Evolutionary conservation across 257 asterid species (phyloP).

Genomic region (Handroanthus guayacan): DNA sequence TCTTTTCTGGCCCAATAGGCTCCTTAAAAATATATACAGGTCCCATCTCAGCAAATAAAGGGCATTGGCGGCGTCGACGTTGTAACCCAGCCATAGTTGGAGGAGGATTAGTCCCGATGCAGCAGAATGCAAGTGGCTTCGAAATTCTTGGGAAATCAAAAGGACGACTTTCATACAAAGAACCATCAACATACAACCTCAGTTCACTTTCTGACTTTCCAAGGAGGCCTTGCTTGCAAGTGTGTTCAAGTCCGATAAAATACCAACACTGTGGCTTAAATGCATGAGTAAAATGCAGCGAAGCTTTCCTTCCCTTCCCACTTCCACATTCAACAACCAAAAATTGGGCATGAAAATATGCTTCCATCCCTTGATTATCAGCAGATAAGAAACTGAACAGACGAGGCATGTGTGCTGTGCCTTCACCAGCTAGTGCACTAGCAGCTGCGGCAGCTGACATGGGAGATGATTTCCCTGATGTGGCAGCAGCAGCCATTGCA

Average conservation of each 20-base stretch:
- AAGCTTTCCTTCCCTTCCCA: slow-evolving; percentile 97
- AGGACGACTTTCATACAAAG: slow-evolving; percentile 89
- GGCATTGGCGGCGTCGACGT: slow-evolving; percentile 99
- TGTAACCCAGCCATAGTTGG: slow-evolving; percentile 99
- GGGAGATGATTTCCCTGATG: slow-evolving; percentile 95
- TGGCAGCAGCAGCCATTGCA: slow-evolving; percentile 99
- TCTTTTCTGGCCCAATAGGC: slow-evolving; percentile 89
- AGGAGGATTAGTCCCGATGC: slow-evolving; percentile 99
- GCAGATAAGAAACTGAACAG: slow-evolving; percentile 95
- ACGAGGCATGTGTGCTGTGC: slow-evolving; percentile 99
- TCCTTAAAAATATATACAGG: slow-evolving; percentile 92
- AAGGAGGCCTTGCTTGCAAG: slow-evolving; percentile 86
- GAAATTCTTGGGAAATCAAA: slow-evolving; percentile 97
- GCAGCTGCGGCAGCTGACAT: slow-evolving; percentile 99
- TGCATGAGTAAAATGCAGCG: slow-evolving; percentile 97
- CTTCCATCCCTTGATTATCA: slow-evolving; percentile 99
- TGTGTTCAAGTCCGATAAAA: slow-evolving; percentile 92
- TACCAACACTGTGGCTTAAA: slow-evolving; percentile 99
- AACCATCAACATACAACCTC: slow-evolving; percentile 87
- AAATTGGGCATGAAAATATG: slow-evolving; percentile 97
- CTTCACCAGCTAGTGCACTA: slow-evolving; percentile 99
- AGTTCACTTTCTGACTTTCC: slow-evolving; percentile 98
- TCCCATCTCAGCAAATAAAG: slow-evolving; percentile 98
- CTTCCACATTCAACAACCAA: slow-evolving; percentile 94
- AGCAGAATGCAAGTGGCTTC: slow-evolving; percentile 98